Evolutionary conservation across 768 basidiomycete genomes (phyloP), one percentile per base, ranked within the genome.

Genomic region (Guyanaporus albipodus): DNA sequence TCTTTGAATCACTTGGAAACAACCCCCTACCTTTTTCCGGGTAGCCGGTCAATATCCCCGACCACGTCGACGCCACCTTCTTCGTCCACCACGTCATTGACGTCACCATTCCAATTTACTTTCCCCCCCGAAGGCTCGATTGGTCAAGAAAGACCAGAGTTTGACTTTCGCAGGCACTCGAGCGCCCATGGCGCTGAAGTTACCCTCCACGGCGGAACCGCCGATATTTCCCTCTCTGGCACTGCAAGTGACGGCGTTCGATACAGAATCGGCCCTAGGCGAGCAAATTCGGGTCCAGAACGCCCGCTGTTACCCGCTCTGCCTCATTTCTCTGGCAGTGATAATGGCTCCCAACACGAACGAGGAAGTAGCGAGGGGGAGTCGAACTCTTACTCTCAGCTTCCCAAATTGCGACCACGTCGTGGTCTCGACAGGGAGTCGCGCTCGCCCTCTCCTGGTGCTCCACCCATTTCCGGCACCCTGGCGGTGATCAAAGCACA

Each of bases 401-500:
- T 64, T 54, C 61, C 71, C 26, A 77, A 73, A 51, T 54, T 74
- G 55, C 73, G 78, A 36, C 60, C 74, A 46, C 77, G 79, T 42
- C 77, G 75, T 40, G 68, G 72, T 43, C 66, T 71, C 22, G 69
- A 78, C 28, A 74, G 73, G 57, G 68, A 71, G 54, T 71, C 70
- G 22, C 68, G 70, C 29, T 77, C 76, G 29, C 76, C 72, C 38
- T 76, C 77, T 38, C 74, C 76, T 15, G 63, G 64, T 33, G 63
- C 63, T 43, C 70, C 75, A 48, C 71, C 71, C 22, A 73, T 89
- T 60, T 88, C 85, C 40, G 85, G 86, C 21, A 91, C 90, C 24
- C 78, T 92, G 38, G 89, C 90, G 43, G 88, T 91, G 47, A 90
- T 92, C 70, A 92, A 91, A 70, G 89, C 89, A 34, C 88, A 91